Conservation (phyloP, 2,329 filamentous ascomycete genomes). For the Neonectria ditissima region DNA sequence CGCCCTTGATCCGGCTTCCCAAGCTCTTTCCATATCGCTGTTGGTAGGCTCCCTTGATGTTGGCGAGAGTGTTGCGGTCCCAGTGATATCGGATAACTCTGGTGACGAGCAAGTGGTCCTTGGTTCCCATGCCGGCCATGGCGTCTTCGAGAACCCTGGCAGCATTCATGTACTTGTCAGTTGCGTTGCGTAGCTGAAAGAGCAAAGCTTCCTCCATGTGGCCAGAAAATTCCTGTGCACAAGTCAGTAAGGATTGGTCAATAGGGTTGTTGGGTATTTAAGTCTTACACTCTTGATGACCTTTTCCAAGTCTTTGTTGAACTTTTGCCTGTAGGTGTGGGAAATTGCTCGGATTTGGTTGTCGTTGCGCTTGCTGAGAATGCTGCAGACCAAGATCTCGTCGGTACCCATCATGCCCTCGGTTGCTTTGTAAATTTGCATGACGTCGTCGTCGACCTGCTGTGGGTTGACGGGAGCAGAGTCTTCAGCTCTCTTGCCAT, state of each 20-base stretch:
- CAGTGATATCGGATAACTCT: slow-evolving; percentile 87
- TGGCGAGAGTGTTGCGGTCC: slow-evolving; percentile 79
- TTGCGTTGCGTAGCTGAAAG: slow-evolving; percentile 80
- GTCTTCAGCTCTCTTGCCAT: slow-evolving; percentile 82
- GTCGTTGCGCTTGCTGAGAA: slow-evolving; percentile 81
- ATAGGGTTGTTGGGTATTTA: neutral
- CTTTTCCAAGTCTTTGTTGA: slow-evolving; percentile 75
- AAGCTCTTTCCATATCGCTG: slow-evolving; percentile 77
- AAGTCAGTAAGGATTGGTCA: neutral
- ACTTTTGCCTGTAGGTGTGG: slow-evolving; percentile 79
- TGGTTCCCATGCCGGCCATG: slow-evolving; percentile 90
- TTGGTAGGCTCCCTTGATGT: slow-evolving; percentile 83
- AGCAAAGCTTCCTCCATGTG: slow-evolving; percentile 91
- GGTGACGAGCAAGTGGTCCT: slow-evolving; percentile 81
- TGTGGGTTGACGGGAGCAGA: slow-evolving; percentile 78
- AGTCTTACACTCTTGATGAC: slow-evolving; percentile 75
- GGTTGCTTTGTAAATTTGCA: slow-evolving; percentile 81
- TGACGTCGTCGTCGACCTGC: slow-evolving; percentile 80
- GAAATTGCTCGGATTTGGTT: slow-evolving; percentile 86
- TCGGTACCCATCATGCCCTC: slow-evolving; percentile 80
- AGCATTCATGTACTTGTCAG: slow-evolving; percentile 86
- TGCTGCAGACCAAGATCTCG: slow-evolving; percentile 80
- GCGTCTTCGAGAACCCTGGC: slow-evolving; percentile 84
- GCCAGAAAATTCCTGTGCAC: slow-evolving; percentile 78
- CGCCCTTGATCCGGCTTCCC: slow-evolving; percentile 76